A percentile compares a stretch with the other conserved stretches of the same genome.
phyloP scores from a whole-genome alignment of 805 yeast genomes.

The Spathaspora arborariae region DNA sequence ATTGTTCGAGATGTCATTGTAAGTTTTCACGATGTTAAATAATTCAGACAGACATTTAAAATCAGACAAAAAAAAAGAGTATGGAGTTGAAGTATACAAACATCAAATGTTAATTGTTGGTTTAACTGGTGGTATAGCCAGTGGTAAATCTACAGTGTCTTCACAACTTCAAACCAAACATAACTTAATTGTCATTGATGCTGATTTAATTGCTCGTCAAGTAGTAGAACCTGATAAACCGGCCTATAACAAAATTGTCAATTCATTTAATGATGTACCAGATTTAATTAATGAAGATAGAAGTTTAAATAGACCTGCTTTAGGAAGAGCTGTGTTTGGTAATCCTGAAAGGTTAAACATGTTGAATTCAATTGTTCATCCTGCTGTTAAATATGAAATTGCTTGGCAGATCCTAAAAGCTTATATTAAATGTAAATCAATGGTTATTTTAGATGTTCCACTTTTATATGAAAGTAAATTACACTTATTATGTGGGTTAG shows the following conservation, averaged over 20 bases:
- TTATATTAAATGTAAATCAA: slow-evolving; percentile 53
- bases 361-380: slow-evolving; percentile 80
- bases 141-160: slow-evolving; percentile 95
- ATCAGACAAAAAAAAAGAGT: neutral
- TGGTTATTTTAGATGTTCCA: slow-evolving; percentile 87
- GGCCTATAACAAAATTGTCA: slow-evolving; percentile 66
- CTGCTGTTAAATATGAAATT: slow-evolving; percentile 74
- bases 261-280: slow-evolving; percentile 54
- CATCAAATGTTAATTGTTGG: slow-evolving; percentile 90
- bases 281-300: slow-evolving; percentile 42
- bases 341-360: slow-evolving; percentile 52
- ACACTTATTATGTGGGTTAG: slow-evolving; percentile 65
- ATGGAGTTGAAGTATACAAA: neutral
- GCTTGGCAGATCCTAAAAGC: slow-evolving; percentile 48
- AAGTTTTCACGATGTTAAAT: neutral
- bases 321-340: slow-evolving; percentile 79
- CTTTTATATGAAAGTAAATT: slow-evolving; percentile 78
- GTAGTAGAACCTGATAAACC: slow-evolving; percentile 77
- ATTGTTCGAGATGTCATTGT: neutral
- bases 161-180: slow-evolving; percentile 47
- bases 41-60: neutral
- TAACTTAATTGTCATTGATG: slow-evolving; percentile 69
- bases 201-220: slow-evolving; percentile 83
- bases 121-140: slow-evolving; percentile 95
- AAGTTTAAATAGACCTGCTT: slow-evolving; percentile 61